Evolutionary conservation across 768 basidiomycete species (phyloP).

Genomic region (Hypholoma sublateritium): DNA sequence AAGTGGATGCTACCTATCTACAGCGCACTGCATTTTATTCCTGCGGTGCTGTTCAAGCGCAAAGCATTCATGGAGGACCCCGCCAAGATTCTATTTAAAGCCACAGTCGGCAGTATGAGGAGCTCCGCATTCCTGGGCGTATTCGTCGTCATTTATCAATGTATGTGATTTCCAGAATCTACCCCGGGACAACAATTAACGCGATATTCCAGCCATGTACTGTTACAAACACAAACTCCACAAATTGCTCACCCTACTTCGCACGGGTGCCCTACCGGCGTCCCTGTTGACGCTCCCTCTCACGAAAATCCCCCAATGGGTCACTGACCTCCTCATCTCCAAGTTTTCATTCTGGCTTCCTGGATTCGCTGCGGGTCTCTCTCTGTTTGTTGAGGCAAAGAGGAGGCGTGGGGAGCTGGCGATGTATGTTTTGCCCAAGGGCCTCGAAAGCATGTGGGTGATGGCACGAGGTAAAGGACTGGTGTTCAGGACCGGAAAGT

Average conservation of each 20-base stretch:
- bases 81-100: slow-evolving; percentile 58
- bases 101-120: slow-evolving; percentile 70
- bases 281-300: slow-evolving; percentile 30
- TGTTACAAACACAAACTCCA: slow-evolving; percentile 69
- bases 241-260: slow-evolving; percentile 39
- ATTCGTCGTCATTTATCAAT: slow-evolving; percentile 81
- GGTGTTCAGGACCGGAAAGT: slow-evolving; percentile 69
- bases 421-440: slow-evolving; percentile 90
- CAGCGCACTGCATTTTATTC: slow-evolving; percentile 87
- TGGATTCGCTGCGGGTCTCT: slow-evolving; percentile 72
- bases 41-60: slow-evolving; percentile 80
- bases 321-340: slow-evolving; percentile 60
- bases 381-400: slow-evolving; percentile 86
- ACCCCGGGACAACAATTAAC: not conserved
- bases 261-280: slow-evolving; percentile 17
- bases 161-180: slow-evolving; percentile 38
- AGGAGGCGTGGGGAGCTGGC: slow-evolving; percentile 88
- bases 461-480: slow-evolving; percentile 73
- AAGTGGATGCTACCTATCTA: slow-evolving; percentile 86
- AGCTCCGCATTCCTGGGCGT: slow-evolving; percentile 86
- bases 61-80: slow-evolving; percentile 67
- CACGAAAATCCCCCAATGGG: slow-evolving; percentile 39
- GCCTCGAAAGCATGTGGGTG: slow-evolving; percentile 88
- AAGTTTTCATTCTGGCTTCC: slow-evolving; percentile 73
- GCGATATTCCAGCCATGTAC: slow-evolving; percentile 45